These are phyloP conservation scores for Crucibulum laeve DNA, from an alignment of 768 basidiomycete genomes.

Conservation along the genomic window DNA sequence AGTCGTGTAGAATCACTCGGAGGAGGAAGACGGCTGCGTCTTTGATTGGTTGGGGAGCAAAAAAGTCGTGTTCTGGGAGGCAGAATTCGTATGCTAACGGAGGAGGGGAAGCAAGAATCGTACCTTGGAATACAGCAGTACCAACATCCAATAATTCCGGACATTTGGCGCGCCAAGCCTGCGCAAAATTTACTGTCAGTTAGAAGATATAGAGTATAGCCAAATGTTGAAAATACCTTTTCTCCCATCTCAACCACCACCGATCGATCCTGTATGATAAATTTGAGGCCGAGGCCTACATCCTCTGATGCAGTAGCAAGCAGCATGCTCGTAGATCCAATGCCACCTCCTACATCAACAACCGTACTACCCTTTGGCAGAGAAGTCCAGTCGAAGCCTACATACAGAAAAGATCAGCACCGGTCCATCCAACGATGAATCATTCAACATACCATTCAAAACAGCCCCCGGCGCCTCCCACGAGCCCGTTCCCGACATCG, in stretches of 20 bases:
- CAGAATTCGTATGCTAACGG: not conserved
- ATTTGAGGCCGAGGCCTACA: conserved; percentile 24
- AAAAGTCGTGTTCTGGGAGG: conserved; percentile 66
- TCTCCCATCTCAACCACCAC: conserved; percentile 50
- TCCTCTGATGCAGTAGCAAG: conserved; percentile 27
- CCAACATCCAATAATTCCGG: conserved; percentile 54
- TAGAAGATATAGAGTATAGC: not conserved
- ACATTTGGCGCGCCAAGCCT: conserved; percentile 58
- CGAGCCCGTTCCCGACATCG: conserved; percentile 68
- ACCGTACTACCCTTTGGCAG: conserved; percentile 47
- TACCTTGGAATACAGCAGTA: conserved; percentile 51
- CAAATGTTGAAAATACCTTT: conserved; percentile 27
- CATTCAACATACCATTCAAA: conserved; percentile 36
- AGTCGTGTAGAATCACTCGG: conserved; percentile 73
- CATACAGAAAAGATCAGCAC: conserved; percentile 3
- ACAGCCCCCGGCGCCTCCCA: conserved; percentile 69
- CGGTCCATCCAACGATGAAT: not conserved
- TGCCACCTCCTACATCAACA: conserved; percentile 70
- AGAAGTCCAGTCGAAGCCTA: conserved; percentile 57
- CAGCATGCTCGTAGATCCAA: conserved; percentile 40
- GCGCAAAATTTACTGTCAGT: not conserved
- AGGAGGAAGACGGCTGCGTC: conserved; percentile 64
- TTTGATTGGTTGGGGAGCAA: conserved; percentile 53
- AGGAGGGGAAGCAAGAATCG: conserved; percentile 4
- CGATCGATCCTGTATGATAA: conserved; percentile 61